Percentiles rank a stretch among this genome's conserved stretches.
These are phyloP conservation scores for Cryoendolithus antarcticus DNA, from an alignment of 2,329 filamentous ascomycete species.

Conservation along the genomic window DNA sequence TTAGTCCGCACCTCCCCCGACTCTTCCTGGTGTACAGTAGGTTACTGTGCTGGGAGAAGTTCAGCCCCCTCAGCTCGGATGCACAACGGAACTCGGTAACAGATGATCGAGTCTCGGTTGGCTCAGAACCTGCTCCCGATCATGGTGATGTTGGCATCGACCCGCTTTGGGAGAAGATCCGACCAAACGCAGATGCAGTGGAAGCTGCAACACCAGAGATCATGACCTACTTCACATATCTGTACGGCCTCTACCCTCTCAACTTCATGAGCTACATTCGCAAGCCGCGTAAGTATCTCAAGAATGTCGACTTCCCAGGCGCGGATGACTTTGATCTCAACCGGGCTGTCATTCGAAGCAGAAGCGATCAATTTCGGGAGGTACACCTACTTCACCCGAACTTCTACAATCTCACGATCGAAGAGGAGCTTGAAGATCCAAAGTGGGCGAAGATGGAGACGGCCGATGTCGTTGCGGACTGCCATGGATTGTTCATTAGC, in stretches of 20 bases:
- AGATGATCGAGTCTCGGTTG: conserved; percentile 19
- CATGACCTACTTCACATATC: conserved; percentile 63
- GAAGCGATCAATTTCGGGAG: conserved; percentile 62
- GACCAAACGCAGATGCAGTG: conserved; percentile 50
- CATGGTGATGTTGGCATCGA: conserved; percentile 26
- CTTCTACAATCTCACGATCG: conserved; percentile 66
- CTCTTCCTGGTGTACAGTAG: conserved; percentile 74
- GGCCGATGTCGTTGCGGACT: conserved; percentile 67
- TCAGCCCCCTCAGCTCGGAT: conserved; percentile 25
- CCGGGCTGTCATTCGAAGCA: conserved; percentile 61
- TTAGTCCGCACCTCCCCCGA: conserved; percentile 56
- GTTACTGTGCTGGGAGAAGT: conserved; percentile 64
- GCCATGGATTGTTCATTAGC: conserved; percentile 52
- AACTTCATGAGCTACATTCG: conserved; percentile 80
- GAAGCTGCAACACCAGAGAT: conserved; percentile 54
- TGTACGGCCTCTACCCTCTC: conserved; percentile 73
- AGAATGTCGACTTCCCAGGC: conserved; percentile 57
- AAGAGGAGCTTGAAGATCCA: conserved; percentile 66
- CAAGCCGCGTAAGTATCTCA: conserved; percentile 66
- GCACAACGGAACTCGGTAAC: conserved; percentile 23
- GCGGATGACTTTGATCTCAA: conserved; percentile 67
- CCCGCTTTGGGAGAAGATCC: conserved; percentile 51
- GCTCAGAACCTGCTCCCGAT: conserved; percentile 25
- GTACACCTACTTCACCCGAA: conserved; percentile 71
- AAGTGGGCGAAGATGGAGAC: conserved; percentile 72